phyloP scores from a whole-genome alignment of 768 basidiomycete species.

The Lentinula raphanica region DNA sequence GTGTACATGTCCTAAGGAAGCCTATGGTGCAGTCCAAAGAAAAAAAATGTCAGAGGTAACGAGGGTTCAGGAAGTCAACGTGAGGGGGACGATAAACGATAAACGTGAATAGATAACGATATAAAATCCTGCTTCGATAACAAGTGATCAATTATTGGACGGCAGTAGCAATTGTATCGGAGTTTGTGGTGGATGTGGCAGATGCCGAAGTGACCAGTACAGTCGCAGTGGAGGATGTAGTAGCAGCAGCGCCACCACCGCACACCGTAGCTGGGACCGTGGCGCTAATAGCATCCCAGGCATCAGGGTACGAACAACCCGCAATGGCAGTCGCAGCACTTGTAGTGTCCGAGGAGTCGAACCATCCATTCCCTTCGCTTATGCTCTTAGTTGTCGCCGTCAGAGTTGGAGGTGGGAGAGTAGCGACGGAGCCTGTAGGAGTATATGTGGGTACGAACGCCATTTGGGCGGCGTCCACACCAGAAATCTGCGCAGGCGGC shows the following conservation, averaged over 20 bases:
- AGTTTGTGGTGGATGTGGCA: background rate
- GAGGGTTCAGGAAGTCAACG: background rate
- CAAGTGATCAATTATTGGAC: background rate
- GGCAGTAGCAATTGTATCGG: background rate
- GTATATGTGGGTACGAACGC: conserved; percentile 54
- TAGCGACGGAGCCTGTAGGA: conserved; percentile 45
- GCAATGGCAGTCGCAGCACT: conserved; percentile 35
- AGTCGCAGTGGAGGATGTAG: background rate
- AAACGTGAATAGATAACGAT: background rate
- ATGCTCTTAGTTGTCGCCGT: conserved; percentile 40
- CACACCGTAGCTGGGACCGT: conserved; percentile 25
- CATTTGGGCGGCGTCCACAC: conserved; percentile 27
- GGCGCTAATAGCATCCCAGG: conserved; percentile 37
- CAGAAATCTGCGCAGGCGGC: conserved; percentile 45
- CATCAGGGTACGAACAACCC: conserved; percentile 47
- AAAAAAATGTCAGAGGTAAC: background rate
- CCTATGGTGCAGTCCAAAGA: background rate
- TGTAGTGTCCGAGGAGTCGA: conserved; percentile 41
- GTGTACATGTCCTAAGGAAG: background rate
- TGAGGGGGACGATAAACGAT: background rate
- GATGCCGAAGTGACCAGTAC: background rate
- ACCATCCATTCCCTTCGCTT: conserved; percentile 51
- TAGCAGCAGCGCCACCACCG: background rate
- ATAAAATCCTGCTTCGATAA: background rate
- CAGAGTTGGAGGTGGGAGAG: conserved; percentile 46